A percentile compares a stretch with the other conserved stretches of the same genome.
Evolutionary conservation across 192 early-diverging fungal species (phyloP).

Genomic region (Backusella mclennaniae): DNA sequence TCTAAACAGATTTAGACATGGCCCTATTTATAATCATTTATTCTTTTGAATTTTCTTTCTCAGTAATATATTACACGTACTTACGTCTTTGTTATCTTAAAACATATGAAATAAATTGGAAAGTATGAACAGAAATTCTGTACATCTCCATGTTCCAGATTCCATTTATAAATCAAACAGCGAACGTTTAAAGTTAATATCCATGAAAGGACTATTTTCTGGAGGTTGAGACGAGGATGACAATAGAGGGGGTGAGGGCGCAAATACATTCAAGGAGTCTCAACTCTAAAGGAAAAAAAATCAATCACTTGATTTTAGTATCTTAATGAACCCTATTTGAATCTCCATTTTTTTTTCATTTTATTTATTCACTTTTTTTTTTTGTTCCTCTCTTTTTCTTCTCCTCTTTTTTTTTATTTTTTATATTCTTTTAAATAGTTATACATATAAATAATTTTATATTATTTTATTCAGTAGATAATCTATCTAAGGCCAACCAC

Average conservation of each 20-base stretch:
- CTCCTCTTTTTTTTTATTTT: background rate
- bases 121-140: background rate
- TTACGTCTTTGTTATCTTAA: background rate
- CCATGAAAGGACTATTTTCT: background rate
- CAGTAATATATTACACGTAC: background rate
- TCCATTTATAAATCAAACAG: background rate
- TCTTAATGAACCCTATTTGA: background rate
- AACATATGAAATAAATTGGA: background rate
- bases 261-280: slow-evolving; percentile 2
- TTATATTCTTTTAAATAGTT: background rate
- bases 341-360: background rate
- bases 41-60: background rate
- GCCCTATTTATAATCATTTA: background rate
- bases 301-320: slow-evolving; percentile 11
- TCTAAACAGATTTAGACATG: background rate
- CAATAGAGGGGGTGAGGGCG: background rate
- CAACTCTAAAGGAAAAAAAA: background rate
- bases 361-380: background rate
- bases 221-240: background rate
- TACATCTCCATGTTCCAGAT: background rate
- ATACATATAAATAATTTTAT: background rate
- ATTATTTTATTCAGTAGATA: background rate
- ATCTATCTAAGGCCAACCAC: background rate
- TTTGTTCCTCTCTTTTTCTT: background rate
- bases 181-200: background rate